These are phyloP conservation scores for Quercus aquifolioides DNA, from an alignment of 306 rosid species.

Conservation along the genomic window DNA sequence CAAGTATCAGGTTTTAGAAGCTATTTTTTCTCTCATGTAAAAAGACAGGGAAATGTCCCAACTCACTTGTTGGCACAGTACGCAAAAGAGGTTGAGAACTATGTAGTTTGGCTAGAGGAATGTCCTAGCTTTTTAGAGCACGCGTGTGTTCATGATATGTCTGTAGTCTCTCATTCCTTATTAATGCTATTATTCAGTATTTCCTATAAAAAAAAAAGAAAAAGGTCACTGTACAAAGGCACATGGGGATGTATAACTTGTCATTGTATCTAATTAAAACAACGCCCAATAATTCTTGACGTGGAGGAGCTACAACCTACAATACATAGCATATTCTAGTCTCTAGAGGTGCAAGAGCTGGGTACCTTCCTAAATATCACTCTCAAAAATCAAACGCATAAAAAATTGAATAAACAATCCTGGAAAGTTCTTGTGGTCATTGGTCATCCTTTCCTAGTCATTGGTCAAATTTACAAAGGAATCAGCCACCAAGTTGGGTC, in stretches of 20 bases:
- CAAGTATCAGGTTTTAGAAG: too few relatives aligned
- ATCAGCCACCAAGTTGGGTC: slow-evolving; percentile 20
- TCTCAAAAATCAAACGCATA: neutral
- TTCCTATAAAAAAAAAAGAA: neutral
- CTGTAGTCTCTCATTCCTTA: too few relatives aligned
- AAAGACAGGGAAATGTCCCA: too few relatives aligned
- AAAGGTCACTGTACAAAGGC: neutral
- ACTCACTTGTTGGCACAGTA: too few relatives aligned
- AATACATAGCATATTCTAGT: too few relatives aligned
- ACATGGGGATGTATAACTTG: too few relatives aligned
- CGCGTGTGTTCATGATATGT: too few relatives aligned
- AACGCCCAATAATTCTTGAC: neutral
- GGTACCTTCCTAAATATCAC: slow-evolving; percentile 19
- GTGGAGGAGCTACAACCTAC: neutral
- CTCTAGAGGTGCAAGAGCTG: neutral
- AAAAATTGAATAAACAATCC: neutral
- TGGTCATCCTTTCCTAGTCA: neutral
- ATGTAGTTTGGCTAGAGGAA: too few relatives aligned
- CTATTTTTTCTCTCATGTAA: too few relatives aligned
- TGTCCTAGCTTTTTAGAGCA: too few relatives aligned
- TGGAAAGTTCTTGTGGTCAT: neutral
- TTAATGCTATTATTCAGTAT: too few relatives aligned
- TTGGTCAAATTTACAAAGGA: slow-evolving; percentile 21
- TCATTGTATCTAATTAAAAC: neutral
- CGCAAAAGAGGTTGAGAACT: too few relatives aligned